phyloP scores from a whole-genome alignment of 1,284 basidiomycete genomes.

The Athelia psychrophila region DNA sequence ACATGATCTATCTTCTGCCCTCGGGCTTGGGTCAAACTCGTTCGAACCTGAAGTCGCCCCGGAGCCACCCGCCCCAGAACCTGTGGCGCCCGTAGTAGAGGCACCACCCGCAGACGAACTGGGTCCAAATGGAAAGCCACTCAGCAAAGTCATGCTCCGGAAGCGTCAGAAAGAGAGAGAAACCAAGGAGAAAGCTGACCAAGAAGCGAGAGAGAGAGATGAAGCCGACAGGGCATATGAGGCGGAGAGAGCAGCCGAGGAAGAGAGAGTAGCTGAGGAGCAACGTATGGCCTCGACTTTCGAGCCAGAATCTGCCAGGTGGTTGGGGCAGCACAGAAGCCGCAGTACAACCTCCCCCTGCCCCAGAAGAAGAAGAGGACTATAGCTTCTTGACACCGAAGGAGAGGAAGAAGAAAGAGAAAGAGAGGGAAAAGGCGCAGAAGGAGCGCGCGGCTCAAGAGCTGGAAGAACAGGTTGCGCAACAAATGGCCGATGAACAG shows the following conservation, averaged over 20 bases:
- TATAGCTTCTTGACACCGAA: not conserved
- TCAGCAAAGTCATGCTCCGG: not conserved
- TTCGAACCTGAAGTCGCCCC: not conserved
- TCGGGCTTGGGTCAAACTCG: not conserved
- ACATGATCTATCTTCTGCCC: not conserved
- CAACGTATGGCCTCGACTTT: conserved; percentile 2
- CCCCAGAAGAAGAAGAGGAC: not conserved
- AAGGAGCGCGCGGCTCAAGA: not conserved
- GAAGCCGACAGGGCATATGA: conserved; percentile 11
- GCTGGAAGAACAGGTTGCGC: not conserved
- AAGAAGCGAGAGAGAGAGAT: conserved; percentile 12
- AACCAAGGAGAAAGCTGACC: conserved; percentile 7
- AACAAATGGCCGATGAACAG: not conserved
- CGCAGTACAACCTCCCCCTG: not conserved
- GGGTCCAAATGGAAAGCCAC: not conserved
- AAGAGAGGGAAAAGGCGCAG: not conserved
- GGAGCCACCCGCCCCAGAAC: not conserved
- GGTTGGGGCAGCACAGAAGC: not conserved
- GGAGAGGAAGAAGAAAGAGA: conserved; percentile 1
- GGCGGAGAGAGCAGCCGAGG: conserved; percentile 14
- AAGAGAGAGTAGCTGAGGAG: conserved; percentile 10
- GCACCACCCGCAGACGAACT: not conserved
- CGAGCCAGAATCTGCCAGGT: not conserved
- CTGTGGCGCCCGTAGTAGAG: not conserved
- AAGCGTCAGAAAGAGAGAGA: conserved; percentile 7